Evolutionary conservation across 108 stramenopile species (phyloP), one percentile per base, ranked within the genome.

Genomic region (Schizochytrium sp.): DNA sequence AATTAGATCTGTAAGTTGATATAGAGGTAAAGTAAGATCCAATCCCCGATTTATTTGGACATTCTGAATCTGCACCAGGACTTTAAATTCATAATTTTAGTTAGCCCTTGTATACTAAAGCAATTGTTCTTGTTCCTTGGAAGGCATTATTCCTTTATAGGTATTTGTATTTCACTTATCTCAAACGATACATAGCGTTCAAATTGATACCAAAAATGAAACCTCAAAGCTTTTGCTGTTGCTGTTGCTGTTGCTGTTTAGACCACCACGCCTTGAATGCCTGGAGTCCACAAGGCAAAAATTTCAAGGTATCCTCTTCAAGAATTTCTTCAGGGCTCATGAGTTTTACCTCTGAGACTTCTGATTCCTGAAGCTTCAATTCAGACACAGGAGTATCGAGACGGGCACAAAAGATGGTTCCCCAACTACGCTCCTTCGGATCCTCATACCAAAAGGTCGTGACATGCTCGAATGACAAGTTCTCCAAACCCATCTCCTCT

Each of bases 211-310:
- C 28, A 28, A 28, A 28, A 28, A 28, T 28, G 28, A 28, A 28
- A 28, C 28, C 28, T 28, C 28, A 28, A 28, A 28, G 28, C 28
- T 28, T 28, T 28, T 28, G 28, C 28, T 28, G 28, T 28, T 28
- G 28, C 28, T 60, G 19, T 60, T 60, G 59, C n/a, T 60, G 1
- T n/a, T 60, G 59, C 28, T 60, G 59, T 60, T 69, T 69, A 0
- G 64, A 13, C 19, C 19, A 69, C 64, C 64, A 69, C 64, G 44
- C 19, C 76, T 83, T 83, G 76, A 83, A 83, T 5, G 76, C 76
- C 2, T 10, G 50, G 17, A 83, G 53, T 5, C 76, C 76, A 28
- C 76, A n/a, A 10, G 76, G 76, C n/a, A 83, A 40, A 53, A 83
- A 83, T 0, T 42, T 12, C 0, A n/a, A 5, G 15, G 47, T n/a